Percentiles rank a stretch among this genome's conserved stretches.
phyloP scores from a whole-genome alignment of 305 asterid genomes.

The Ruellia speciosa region DNA sequence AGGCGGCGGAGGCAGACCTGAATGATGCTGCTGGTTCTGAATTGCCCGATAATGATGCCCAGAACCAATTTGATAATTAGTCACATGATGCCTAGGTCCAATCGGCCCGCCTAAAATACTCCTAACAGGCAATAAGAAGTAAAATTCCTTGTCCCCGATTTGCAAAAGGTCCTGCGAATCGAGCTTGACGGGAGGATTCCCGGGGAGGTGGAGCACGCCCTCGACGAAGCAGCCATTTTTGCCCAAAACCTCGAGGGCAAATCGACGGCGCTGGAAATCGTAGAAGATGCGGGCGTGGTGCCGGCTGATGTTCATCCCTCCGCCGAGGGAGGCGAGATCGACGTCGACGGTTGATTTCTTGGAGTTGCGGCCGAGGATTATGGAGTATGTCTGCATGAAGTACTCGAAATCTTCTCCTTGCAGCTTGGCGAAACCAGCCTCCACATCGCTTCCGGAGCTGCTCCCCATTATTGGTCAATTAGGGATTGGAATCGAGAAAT shows the following conservation, averaged over 20 bases:
- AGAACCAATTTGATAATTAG: constrained; percentile 25
- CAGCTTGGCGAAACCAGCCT: constrained; percentile 92
- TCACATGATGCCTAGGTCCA: constrained; percentile 55
- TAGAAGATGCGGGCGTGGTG: constrained; percentile 96
- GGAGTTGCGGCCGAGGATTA: constrained; percentile 85
- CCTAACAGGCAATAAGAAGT: constrained; percentile 80
- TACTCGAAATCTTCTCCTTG: constrained; percentile 97
- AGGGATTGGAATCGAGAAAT: not conserved
- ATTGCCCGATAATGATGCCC: constrained; percentile 18
- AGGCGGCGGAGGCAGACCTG: constrained; percentile 41
- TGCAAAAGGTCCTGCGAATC: constrained; percentile 94
- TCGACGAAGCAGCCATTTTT: constrained; percentile 94
- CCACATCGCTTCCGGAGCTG: constrained; percentile 57
- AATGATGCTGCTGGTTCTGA: constrained; percentile 21
- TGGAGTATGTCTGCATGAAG: constrained; percentile 96
- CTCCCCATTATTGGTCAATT: constrained; percentile 5
- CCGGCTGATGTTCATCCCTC: constrained; percentile 98
- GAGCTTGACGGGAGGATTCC: constrained; percentile 71
- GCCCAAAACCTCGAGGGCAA: constrained; percentile 89
- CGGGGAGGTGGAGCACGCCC: constrained; percentile 86
- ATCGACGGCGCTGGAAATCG: constrained; percentile 91
- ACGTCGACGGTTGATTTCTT: constrained; percentile 91
- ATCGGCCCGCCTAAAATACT: constrained; percentile 77
- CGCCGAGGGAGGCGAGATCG: constrained; percentile 94
- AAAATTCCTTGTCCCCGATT: constrained; percentile 91